phyloP scores from a whole-genome alignment of 108 stramenopile species.

The Nitzschia sp. region DNA sequence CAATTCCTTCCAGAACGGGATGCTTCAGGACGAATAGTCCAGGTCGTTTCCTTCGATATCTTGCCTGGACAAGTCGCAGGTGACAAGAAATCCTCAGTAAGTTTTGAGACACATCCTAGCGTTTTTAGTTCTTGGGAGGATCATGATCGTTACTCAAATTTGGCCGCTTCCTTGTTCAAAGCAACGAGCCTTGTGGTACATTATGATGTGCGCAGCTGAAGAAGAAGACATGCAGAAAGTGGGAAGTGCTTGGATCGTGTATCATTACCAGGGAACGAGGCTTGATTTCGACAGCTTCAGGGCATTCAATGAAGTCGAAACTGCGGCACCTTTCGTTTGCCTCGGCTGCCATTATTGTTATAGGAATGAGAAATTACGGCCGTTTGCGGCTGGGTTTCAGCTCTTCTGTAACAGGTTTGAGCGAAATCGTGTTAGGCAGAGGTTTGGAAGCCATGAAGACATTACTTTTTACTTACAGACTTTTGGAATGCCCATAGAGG shows the following conservation, averaged over 20 bases:
- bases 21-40: conserved; percentile 22
- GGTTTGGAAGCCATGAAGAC: background rate
- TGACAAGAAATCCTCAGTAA: no score
- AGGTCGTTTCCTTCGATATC: no score
- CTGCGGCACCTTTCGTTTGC: background rate
- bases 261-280: background rate
- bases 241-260: background rate
- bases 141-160: no score
- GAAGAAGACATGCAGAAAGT: conserved; percentile 26
- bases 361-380: conserved; percentile 3
- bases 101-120: no score
- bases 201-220: background rate
- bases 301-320: background rate
- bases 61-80: no score
- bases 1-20: conserved; percentile 26
- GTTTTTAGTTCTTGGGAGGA: no score
- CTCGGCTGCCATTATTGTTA: conserved; percentile 23
- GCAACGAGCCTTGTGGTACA: conserved; percentile 26
- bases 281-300: background rate
- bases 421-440: conserved; percentile 1
- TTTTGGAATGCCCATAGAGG: conserved; percentile 23
- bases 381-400: conserved; percentile 2
- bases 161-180: no score
- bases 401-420: background rate
- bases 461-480: conserved; percentile 22